These are phyloP conservation scores for Leishmania braziliensis DNA, from an alignment of 208 protist genomes.

Conservation along the genomic window DNA sequence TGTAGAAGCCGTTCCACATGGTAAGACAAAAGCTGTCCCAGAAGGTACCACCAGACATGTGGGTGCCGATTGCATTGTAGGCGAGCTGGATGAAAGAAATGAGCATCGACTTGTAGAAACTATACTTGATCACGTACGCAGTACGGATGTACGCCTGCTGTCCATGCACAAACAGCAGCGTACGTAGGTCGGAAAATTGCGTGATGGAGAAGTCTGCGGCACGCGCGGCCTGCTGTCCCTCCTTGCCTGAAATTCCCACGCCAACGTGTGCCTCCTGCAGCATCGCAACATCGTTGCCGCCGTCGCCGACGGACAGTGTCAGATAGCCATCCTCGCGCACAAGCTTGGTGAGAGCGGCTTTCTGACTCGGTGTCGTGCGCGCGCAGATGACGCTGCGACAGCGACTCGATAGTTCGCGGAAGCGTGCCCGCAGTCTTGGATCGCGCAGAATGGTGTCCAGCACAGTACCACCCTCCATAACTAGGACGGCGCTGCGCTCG, in stretches of 20 bases:
- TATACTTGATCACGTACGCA: constrained; percentile 96
- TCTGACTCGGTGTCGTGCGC: constrained; percentile 94
- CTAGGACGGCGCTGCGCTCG: constrained; percentile 31
- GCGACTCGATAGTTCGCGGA: constrained; percentile 55
- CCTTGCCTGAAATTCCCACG: constrained; percentile 92
- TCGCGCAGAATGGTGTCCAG: constrained; percentile 72
- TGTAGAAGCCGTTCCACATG: constrained; percentile 93
- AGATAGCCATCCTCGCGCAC: constrained; percentile 59
- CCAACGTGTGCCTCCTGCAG: constrained; percentile 94
- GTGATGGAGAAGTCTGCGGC: constrained; percentile 95
- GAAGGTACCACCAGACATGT: constrained; percentile 84
- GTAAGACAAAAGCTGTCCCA: constrained; percentile 92
- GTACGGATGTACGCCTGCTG: constrained; percentile 92
- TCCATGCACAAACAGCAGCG: constrained; percentile 95
- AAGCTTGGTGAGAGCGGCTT: constrained; percentile 87
- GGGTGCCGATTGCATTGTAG: constrained; percentile 74
- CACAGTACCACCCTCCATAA: constrained; percentile 68
- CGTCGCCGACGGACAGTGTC: constrained; percentile 95
- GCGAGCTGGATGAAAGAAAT: constrained; percentile 93
- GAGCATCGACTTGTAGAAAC: constrained; percentile 98
- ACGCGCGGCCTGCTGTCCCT: constrained; percentile 93
- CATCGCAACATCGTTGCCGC: constrained; percentile 96
- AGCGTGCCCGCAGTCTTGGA: constrained; percentile 35
- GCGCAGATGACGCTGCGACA: constrained; percentile 94
- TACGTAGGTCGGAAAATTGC: constrained; percentile 92